Evolutionary conservation across 345 rosid genomes (phyloP).

Genomic region (Excoecaria agallocha): DNA sequence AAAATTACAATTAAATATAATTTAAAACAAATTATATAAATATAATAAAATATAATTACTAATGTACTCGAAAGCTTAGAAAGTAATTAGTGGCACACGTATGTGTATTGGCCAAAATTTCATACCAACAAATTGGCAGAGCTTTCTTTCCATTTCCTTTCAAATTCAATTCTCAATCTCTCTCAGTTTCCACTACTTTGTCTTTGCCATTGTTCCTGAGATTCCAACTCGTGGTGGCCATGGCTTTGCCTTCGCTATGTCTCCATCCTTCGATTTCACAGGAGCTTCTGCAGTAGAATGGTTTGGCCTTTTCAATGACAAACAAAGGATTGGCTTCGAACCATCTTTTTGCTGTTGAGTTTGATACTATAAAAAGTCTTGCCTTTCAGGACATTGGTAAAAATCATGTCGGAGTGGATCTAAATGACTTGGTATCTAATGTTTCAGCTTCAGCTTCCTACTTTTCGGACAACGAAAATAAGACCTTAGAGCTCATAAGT

Average conservation of each 20-base stretch:
- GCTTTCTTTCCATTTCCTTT: slow-evolving; percentile 46
- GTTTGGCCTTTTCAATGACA: slow-evolving; percentile 19
- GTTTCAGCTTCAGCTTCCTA: slow-evolving; percentile 15
- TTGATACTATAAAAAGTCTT: slow-evolving; percentile 11
- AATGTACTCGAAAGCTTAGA: too few relatives aligned
- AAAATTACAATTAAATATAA: too few relatives aligned
- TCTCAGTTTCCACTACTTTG: slow-evolving; percentile 27
- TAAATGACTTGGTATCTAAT: slow-evolving; percentile 12
- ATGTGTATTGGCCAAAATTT: too few relatives aligned
- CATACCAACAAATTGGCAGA: slow-evolving; percentile 32
- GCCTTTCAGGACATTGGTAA: slow-evolving; percentile 9
- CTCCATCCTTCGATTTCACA: slow-evolving; percentile 18
- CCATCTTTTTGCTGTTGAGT: slow-evolving; percentile 21
- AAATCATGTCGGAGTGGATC: slow-evolving; percentile 22
- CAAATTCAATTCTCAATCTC: slow-evolving; percentile 22
- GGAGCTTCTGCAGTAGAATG: slow-evolving; percentile 8
- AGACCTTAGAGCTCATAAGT: slow-evolving; percentile 6
- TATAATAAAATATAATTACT: too few relatives aligned
- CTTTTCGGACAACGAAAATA: neutral
- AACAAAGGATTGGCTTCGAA: slow-evolving; percentile 6
- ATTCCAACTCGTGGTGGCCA: slow-evolving; percentile 8
- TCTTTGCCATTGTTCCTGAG: slow-evolving; percentile 21
- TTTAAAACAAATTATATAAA: too few relatives aligned
- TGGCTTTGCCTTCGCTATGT: slow-evolving; percentile 26
- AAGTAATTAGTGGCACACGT: too few relatives aligned